These are phyloP conservation scores for Haplosporangium sp. DNA, from an alignment of 371 early-diverging fungal genomes.

Conservation along the genomic window DNA sequence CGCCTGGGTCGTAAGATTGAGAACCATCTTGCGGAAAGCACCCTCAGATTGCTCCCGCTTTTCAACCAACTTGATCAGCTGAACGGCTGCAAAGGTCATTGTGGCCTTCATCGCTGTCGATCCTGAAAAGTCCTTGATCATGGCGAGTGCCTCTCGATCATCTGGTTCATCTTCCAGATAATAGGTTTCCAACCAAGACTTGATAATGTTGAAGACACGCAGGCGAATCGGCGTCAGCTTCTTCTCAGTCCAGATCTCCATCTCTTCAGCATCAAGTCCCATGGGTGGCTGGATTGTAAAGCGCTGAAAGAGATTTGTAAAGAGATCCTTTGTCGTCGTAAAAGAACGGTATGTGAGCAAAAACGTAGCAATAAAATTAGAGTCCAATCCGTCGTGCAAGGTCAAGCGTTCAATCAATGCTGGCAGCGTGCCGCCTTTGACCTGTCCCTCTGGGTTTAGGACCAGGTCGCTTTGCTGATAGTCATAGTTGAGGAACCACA, in stretches of 20 bases:
- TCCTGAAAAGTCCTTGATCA: conserved; percentile 72
- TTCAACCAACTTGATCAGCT: conserved; percentile 75
- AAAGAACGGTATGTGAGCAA: conserved; percentile 92
- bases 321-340: conserved; percentile 80
- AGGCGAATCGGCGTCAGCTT: conserved; percentile 88
- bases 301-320: conserved; percentile 75
- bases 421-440: conserved; percentile 88
- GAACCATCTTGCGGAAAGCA: conserved; percentile 69
- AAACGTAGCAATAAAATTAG: conserved; percentile 84
- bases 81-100: conserved; percentile 77
- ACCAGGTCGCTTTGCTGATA: conserved; percentile 77
- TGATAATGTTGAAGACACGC: conserved; percentile 90
- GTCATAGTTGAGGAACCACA: conserved; percentile 83
- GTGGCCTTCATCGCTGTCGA: conserved; percentile 78
- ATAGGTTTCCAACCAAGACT: conserved; percentile 92
- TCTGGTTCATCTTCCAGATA: conserved; percentile 84
- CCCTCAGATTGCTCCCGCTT: conserved; percentile 73
- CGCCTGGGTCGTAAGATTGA: conserved; percentile 67
- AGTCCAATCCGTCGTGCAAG: conserved; percentile 82
- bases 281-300: conserved; percentile 80
- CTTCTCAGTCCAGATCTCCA: conserved; percentile 86
- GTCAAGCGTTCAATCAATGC: conserved; percentile 91
- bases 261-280: conserved; percentile 75
- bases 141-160: conserved; percentile 69
- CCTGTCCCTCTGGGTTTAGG: conserved; percentile 79